A percentile compares a stretch with the other conserved stretches of the same genome.
Conservation (phyloP, 2,329 filamentous ascomycete genomes). For the Paraphoma chrysanthemicola region DNA sequence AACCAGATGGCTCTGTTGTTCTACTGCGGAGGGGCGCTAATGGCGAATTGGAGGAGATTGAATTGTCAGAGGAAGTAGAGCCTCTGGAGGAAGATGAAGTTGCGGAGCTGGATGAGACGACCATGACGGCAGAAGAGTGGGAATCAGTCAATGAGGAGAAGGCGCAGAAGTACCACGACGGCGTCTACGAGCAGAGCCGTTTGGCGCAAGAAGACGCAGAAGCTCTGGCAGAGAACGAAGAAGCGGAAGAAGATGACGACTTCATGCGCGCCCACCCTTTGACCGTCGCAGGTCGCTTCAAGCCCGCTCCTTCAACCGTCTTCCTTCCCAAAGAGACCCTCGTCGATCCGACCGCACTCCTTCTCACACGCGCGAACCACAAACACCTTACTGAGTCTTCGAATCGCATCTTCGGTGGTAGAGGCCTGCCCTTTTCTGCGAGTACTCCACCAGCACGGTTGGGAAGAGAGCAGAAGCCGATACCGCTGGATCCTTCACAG, state of each 20-base stretch:
- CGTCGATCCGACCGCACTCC: constrained; percentile 70
- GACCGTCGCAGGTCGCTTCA: constrained; percentile 76
- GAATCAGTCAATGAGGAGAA: constrained; percentile 44
- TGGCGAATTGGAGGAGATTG: constrained; percentile 69
- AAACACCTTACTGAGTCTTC: constrained; percentile 79
- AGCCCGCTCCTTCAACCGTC: constrained; percentile 75
- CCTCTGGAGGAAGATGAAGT: constrained; percentile 41
- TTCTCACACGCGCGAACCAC: constrained; percentile 69
- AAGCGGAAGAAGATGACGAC: constrained; percentile 43
- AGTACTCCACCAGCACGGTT: constrained; percentile 67
- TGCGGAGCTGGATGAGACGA: constrained; percentile 24
- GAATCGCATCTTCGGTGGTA: constrained; percentile 77
- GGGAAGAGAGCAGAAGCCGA: constrained; percentile 66
- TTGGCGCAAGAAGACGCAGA: constrained; percentile 52
- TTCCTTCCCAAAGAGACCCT: constrained; percentile 75
- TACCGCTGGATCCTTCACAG: constrained; percentile 69
- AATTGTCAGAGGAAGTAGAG: constrained; percentile 40
- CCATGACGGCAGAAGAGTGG: constrained; percentile 42
- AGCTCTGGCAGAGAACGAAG: constrained; percentile 35
- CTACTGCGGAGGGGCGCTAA: constrained; percentile 63
- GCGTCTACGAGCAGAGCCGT: constrained; percentile 51
- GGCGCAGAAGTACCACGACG: constrained; percentile 39
- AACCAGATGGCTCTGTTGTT: constrained; percentile 38
- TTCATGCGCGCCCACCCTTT: constrained; percentile 73
- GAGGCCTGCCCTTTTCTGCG: constrained; percentile 76